Evolutionary conservation across 169 alveolate species (phyloP).

Genomic region (Cryptosporidium viatorum): DNA sequence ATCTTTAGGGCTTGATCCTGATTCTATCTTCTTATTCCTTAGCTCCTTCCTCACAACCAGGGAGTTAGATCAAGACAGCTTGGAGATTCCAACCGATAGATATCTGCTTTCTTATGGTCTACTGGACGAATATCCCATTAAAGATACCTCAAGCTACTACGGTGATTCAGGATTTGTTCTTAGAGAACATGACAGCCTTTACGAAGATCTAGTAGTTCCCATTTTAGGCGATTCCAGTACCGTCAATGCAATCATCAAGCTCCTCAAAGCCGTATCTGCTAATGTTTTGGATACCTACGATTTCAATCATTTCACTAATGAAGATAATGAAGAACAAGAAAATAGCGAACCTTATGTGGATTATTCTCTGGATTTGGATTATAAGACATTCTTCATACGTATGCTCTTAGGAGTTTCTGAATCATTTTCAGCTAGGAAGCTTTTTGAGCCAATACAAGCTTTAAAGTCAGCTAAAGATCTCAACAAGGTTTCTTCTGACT

Average conservation of each 20-base stretch:
- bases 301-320: not conserved
- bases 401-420: slow-evolving; percentile 19
- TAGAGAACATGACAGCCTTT: slow-evolving; percentile 3
- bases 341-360: not conserved
- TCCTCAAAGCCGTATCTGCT: not conserved
- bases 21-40: not conserved
- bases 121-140: not conserved
- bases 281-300: slow-evolving; percentile 11
- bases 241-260: not conserved
- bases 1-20: slow-evolving; percentile 13
- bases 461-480: not conserved
- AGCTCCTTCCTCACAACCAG: not conserved
- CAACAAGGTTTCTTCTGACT: slow-evolving; percentile 22
- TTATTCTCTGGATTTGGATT: not conserved
- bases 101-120: slow-evolving; percentile 5
- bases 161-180: not conserved
- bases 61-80: not conserved
- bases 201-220: not conserved
- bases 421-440: not conserved
- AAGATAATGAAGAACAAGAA: not conserved
- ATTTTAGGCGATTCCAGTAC: not conserved
- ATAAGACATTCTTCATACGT: not conserved
- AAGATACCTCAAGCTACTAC: not conserved
- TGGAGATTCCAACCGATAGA: not conserved
- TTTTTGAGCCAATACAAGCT: not conserved